phyloP scores from a whole-genome alignment of 2,329 filamentous ascomycete genomes.

The Endoconidiophora laricicola region DNA sequence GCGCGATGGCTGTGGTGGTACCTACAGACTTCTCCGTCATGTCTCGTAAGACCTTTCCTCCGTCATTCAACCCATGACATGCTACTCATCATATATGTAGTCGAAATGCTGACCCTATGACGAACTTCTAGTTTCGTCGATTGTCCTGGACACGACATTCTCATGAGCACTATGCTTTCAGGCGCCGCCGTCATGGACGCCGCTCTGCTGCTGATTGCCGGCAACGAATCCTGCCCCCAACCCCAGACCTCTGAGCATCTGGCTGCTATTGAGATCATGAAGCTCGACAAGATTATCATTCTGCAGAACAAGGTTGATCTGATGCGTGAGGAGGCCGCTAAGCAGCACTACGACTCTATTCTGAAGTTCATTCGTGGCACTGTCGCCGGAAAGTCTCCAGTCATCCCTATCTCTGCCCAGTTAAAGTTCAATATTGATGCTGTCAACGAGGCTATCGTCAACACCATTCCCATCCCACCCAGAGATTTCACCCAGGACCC shows the following conservation, averaged over 20 bases:
- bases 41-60: conserved; percentile 53
- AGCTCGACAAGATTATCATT: conserved; percentile 98
- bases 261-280: conserved; percentile 99
- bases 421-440: conserved; percentile 99
- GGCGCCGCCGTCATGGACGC: conserved; percentile 99
- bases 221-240: conserved; percentile 96
- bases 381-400: conserved; percentile 82
- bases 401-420: conserved; percentile 94
- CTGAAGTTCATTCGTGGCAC: conserved; percentile 97
- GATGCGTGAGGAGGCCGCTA: conserved; percentile 88
- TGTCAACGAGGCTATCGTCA: conserved; percentile 89
- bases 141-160: conserved; percentile 99
- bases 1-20: conserved; percentile 76
- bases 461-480: conserved; percentile 80
- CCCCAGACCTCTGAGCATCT: conserved; percentile 97
- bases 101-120: conserved; percentile 15
- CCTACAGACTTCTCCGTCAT: conserved; percentile 75
- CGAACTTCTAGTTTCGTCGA: conserved; percentile 61
- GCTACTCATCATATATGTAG: background rate
- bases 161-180: conserved; percentile 99
- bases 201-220: conserved; percentile 85
- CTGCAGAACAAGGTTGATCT: conserved; percentile 99
- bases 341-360: conserved; percentile 91
- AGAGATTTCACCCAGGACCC: conserved; percentile 84
- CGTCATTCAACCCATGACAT: background rate